Percentiles rank a stretch among this genome's conserved stretches.
These are phyloP conservation scores for Tanacetum coccineum DNA, from an alignment of 129 eudicot genomes.

Conservation along the genomic window DNA sequence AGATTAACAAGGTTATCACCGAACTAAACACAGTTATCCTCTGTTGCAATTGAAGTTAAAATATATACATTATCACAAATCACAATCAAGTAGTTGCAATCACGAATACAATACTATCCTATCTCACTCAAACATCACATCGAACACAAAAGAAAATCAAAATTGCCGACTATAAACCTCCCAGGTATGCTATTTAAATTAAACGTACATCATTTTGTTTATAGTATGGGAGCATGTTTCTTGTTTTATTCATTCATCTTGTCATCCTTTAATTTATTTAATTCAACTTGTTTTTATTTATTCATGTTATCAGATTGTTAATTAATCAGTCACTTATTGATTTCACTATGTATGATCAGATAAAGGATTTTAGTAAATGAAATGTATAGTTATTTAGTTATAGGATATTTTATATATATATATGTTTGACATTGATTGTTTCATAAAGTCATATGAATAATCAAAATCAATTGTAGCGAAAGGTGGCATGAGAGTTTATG, in stretches of 20 bases:
- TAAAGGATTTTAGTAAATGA: neutral
- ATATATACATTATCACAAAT: conserved; percentile 2
- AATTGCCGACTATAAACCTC: neutral
- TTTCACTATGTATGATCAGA: neutral
- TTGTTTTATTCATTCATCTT: conserved; percentile 19
- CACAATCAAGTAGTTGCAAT: conserved; percentile 11
- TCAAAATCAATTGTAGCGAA: too few relatives aligned
- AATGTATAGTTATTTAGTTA: neutral
- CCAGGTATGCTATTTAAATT: neutral
- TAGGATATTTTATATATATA: too few relatives aligned
- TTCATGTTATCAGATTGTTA: neutral
- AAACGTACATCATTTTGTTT: neutral
- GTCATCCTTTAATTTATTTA: conserved; percentile 1
- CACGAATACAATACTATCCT: conserved; percentile 6
- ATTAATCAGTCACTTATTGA: neutral
- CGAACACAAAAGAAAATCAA: neutral
- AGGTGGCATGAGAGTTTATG: too few relatives aligned
- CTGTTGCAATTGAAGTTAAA: neutral
- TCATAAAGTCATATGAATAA: neutral
- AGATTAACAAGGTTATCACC: too few relatives aligned
- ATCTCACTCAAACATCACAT: conserved; percentile 7
- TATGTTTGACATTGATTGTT: too few relatives aligned
- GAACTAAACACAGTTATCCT: neutral
- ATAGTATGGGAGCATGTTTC: conserved; percentile 4
- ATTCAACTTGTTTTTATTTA: conserved; percentile 11